Percentiles rank a stretch among this genome's conserved stretches.
These are phyloP conservation scores for Dipodascopsis uninucleata DNA, from an alignment of 805 yeast genomes.

Conservation along the genomic window DNA sequence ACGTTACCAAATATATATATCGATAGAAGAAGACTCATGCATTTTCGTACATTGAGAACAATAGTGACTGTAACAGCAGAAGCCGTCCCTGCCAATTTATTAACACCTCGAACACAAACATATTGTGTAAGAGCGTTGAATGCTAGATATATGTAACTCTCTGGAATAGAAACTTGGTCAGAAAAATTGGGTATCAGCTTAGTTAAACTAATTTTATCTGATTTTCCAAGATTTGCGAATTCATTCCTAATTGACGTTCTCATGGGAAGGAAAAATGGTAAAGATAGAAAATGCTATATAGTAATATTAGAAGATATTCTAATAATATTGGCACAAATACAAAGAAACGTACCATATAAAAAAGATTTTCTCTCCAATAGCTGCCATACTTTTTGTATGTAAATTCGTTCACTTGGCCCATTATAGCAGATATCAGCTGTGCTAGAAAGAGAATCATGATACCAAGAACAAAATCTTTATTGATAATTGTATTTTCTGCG, in stretches of 20 bases:
- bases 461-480: slow-evolving; percentile 39
- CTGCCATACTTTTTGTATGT: slow-evolving; percentile 50
- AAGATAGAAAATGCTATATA: slow-evolving; percentile 20
- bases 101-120: slow-evolving; percentile 66
- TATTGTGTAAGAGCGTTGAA: slow-evolving; percentile 54
- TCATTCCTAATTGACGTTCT: slow-evolving; percentile 36
- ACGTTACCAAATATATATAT: slow-evolving; percentile 49
- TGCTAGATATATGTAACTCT: slow-evolving; percentile 33
- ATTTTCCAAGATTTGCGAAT: slow-evolving; percentile 31
- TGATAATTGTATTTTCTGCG: slow-evolving; percentile 25
- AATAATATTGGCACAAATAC: slow-evolving; percentile 57
- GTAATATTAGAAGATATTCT: slow-evolving; percentile 30
- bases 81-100: slow-evolving; percentile 52
- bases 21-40: slow-evolving; percentile 56
- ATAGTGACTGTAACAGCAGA: slow-evolving; percentile 64
- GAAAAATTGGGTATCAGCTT: too few species aligned
- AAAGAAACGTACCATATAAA: slow-evolving; percentile 51
- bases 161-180: slow-evolving; percentile 30
- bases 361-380: slow-evolving; percentile 63
- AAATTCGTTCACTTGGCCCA: slow-evolving; percentile 56
- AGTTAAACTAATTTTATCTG: slow-evolving; percentile 26
- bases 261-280: slow-evolving; percentile 30
- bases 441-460: slow-evolving; percentile 45
- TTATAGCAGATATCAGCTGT: slow-evolving; percentile 51
- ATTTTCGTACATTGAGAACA: slow-evolving; percentile 57